Evolutionary conservation across 2,329 filamentous ascomycete species (phyloP), one percentile per base, ranked within the genome.

Genomic region (Paraphoma chrysanthemicola): DNA sequence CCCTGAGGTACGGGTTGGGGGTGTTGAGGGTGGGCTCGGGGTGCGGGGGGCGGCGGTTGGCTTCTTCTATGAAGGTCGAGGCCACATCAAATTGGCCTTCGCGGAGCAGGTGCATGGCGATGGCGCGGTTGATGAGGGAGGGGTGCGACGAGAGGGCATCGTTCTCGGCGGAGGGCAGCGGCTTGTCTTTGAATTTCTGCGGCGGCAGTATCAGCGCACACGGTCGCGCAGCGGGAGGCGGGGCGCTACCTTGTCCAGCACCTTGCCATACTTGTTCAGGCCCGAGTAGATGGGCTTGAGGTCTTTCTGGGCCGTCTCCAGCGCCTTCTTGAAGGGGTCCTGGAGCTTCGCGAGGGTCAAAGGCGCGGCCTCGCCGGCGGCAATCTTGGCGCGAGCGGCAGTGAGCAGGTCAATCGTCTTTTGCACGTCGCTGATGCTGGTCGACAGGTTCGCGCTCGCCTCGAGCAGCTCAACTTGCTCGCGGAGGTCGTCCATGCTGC

Each of bases 31-130:
- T 73, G 46, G 77, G 68, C 57, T 77, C 73, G 57, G 63, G 77
- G 64, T 74, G 71, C 28, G 78, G 75, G 39, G 81, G 79, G 57
- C 80, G 78, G 23, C 80, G 74, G 51, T 81, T 78, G 30, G 85
- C 86, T 80, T 98, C 95, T 12, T 85, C 81, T 47, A 97, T 86
- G 67, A 99, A 97, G 1, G 89, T 92, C 14, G 89, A 88, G 11
- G 94, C 94, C 2, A 97, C 93, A 18, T 84, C 85, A 76, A 99
- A 99, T 72, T 97, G 91, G 47, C 95, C 95, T 79, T 98, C 94
- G 41, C 95, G 91, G 39, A 99, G 85, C 18, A 99, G 85, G 73
- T 99, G 95, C 93, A 98, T 97, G 9, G 91, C 91, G 67, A 99
- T 96, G 6, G 95, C 94, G 54, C 93, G 88, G 78, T 97, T 96